Base-by-base conservation (phyloP, 2,329 filamentous ascomycete genomes). In the Pleochaeta shiraiana region DNA sequence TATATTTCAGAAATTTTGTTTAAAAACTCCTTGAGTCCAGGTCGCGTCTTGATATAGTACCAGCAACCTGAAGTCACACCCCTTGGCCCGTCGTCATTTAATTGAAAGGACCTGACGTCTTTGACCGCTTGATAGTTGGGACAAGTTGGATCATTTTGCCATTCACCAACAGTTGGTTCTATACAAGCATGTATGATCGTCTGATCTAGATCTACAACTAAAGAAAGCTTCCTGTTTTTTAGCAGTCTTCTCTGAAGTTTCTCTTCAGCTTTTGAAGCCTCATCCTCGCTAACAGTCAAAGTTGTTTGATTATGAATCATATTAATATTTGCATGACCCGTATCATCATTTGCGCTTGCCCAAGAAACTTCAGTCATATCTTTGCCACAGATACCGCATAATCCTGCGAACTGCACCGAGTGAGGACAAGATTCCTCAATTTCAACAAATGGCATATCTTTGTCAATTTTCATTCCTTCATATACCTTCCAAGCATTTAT, bases 121-220 rank as follows among this genome's bases (percentile, higher is more conserved):
- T 90, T 91, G 70, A 98, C 86, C 4, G 91, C 89, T 24, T 88
- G 83, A 74, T 96, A 85, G 70, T 98, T 98, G 21, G 93, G 90
- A 70, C 95, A 96, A 3, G 83, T 80, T 28, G 86, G 83, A 73
- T 98, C 91, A 62, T 83, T 81, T 78, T 95, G 88, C 93, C 93
- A 98, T 74, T 98, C 92, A 68, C 86, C 90, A 64, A 98, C 86
- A 0, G 93, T 98, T 6, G 91, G 92, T 70, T 98, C 93, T 71
- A 97, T 95, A 67, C 90, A 95, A 30, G 93, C 93, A 74, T 98
- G 93, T 69, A 98, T 98, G 71, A 98, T 93, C 65, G 93, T 98
- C 77, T 97, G 92, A 73, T 98, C 93, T 64, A 98, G 79, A 79
- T 98, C 93, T 70, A 98, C 93, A 30, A 98, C 93, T 55, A 98